These are phyloP conservation scores for Skeletonema potamos DNA, from an alignment of 108 stramenopile genomes.

Conservation along the genomic window DNA sequence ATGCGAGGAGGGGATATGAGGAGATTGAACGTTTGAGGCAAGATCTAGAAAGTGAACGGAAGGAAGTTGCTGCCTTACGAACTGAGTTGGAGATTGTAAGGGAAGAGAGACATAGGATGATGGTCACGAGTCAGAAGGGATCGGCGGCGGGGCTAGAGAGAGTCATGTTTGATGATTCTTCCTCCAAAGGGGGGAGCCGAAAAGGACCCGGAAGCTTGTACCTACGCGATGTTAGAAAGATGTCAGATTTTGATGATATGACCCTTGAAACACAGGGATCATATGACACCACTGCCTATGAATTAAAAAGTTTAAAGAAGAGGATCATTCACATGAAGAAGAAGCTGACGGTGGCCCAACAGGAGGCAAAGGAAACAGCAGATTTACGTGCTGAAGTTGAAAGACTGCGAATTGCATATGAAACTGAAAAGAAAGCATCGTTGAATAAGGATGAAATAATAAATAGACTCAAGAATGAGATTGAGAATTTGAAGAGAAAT, in stretches of 20 bases:
- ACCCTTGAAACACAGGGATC: slow-evolving; percentile 33
- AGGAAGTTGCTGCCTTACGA: slow-evolving; percentile 28
- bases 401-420: slow-evolving; percentile 31
- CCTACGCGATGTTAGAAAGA: background rate
- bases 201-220: background rate
- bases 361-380: slow-evolving; percentile 40
- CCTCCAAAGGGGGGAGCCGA: background rate
- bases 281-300: slow-evolving; percentile 28
- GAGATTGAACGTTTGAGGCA: slow-evolving; percentile 40
- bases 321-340: slow-evolving; percentile 53
- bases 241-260: slow-evolving; percentile 46
- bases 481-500: slow-evolving; percentile 6
- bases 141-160: background rate
- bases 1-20: slow-evolving; percentile 42
- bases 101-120: slow-evolving; percentile 10
- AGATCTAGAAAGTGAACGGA: slow-evolving; percentile 35
- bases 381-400: slow-evolving; percentile 38
- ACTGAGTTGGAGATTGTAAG: slow-evolving; percentile 22
- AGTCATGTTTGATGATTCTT: background rate
- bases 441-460: slow-evolving; percentile 39
- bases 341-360: slow-evolving; percentile 33
- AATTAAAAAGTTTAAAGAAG: slow-evolving; percentile 46
- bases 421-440: slow-evolving; percentile 30
- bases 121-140: background rate
- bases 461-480: slow-evolving; percentile 17